Conservation (phyloP, 176 grass and related monocot genomes). For the Hsuehochloa calcarea region DNA sequence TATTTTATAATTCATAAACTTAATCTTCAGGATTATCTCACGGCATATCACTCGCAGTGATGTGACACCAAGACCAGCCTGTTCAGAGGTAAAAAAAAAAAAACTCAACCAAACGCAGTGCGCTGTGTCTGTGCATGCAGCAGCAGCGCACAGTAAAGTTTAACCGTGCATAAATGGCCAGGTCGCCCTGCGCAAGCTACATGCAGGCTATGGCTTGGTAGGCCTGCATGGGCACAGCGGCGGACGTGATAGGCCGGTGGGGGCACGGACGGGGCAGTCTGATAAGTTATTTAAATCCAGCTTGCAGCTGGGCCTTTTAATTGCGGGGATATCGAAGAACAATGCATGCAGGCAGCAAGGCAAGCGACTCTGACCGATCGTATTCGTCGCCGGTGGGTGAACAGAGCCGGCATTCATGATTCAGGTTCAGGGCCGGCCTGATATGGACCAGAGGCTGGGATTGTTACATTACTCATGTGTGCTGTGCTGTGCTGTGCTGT, state of each 20-base stretch:
- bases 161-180: background rate
- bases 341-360: background rate
- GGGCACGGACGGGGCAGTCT: conserved; percentile 21
- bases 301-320: background rate
- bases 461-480: background rate
- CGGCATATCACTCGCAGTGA: background rate
- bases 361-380: background rate
- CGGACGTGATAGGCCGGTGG: conserved; percentile 32
- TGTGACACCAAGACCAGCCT: background rate
- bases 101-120: background rate
- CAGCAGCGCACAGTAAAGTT: background rate
- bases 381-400: background rate
- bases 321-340: background rate
- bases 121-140: background rate
- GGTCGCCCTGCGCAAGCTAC: background rate
- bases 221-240: conserved; percentile 22
- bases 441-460: background rate
- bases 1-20: too few species aligned
- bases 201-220: background rate
- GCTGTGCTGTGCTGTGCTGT: too few species aligned
- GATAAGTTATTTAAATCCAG: background rate
- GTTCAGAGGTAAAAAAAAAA: too few species aligned
- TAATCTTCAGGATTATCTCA: too few species aligned
- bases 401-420: conserved; percentile 33
- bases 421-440: background rate